Conservation (phyloP, 139 green algal species). For the Micractinium conductrix region DNA sequence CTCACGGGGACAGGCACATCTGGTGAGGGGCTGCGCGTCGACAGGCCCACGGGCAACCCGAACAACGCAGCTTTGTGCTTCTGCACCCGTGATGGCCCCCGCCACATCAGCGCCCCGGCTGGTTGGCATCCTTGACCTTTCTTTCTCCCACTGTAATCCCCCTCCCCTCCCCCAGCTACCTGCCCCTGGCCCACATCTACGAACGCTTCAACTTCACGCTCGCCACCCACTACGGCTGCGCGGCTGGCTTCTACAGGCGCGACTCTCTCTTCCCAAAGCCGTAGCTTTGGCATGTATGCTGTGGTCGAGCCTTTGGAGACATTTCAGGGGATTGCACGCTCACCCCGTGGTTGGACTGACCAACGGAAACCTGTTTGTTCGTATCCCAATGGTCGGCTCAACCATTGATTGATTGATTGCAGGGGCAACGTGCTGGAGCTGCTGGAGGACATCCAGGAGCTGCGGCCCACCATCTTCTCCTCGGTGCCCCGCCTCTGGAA, state of each 20-base stretch:
- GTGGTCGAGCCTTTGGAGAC: too few relatives aligned
- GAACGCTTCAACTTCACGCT: conserved; percentile 81
- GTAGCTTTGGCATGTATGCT: too few relatives aligned
- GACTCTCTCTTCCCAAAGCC: too few relatives aligned
- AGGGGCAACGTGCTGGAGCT: conserved; percentile 86
- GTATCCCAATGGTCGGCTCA: too few relatives aligned
- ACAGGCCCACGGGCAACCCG: too few relatives aligned
- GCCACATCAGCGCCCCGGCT: neutral
- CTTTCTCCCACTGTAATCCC: neutral
- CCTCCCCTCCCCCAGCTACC: conserved; percentile 65
- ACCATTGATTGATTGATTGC: conserved; percentile 12
- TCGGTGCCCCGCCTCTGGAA: conserved; percentile 96
- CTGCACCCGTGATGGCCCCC: too few relatives aligned
- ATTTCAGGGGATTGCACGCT: too few relatives aligned
- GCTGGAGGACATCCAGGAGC: conserved; percentile 48
- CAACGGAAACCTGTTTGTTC: too few relatives aligned
- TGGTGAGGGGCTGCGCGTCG: conserved; percentile 15
- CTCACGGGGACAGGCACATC: conserved; percentile 28
- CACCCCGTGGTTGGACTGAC: too few relatives aligned
- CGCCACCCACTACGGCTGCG: conserved; percentile 63
- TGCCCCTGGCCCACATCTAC: conserved; percentile 96
- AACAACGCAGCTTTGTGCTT: too few relatives aligned
- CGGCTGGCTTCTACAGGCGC: conserved; percentile 82
- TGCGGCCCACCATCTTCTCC: conserved; percentile 84
- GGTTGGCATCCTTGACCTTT: neutral